Base-by-base conservation (phyloP, 768 basidiomycete genomes). In the Mrakia blollopis region DNA sequence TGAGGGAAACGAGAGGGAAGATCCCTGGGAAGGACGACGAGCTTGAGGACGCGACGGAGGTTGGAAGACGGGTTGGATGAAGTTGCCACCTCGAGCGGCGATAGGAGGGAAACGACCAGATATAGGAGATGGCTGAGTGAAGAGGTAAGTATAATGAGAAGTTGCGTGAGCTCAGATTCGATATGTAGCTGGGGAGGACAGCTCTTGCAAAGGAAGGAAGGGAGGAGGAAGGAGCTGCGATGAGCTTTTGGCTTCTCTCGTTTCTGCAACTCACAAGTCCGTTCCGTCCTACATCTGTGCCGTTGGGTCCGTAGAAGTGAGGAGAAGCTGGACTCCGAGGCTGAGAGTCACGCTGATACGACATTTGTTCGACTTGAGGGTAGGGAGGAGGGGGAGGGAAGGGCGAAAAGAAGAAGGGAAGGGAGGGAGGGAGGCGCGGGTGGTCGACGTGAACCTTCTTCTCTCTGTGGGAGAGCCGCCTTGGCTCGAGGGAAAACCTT, bases 51-150 rank as follows among this genome's bases (percentile, higher is more conserved):
- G 72, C 41, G 76, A 47, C 62, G 76, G 76, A 21, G 70, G 57
- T 5, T 57, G 37, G 11, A 63, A 77, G 16, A 72, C 63, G 28
- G 76, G 76, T 25, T 44, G 76, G 0, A 77, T 63, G 52, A 77
- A 68, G 67, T 72, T 73, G 37, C 76, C 76, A 16, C 76, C 76
- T 60, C 76, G 71, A 11, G 70, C 76, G 21, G 61, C 76, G n/a
- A 63, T 57, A 0, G 73, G 62, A 67, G 76, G 76, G 54, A 77
- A 77, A 0, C 76, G 76, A 39, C 32, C 28, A 1, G 72, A 65
- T 32, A 72, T 50, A 41, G 71, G 76, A 0, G 76, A 77, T 4
- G 70, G 52, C 72, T 73, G 35, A 3, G 14, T 39, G 5, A 13
- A 44, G 1, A 13, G 5, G 18, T 18, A 68, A 8, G 16, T 57